These are phyloP conservation scores for Claviceps fusiformis DNA, from an alignment of 2,329 filamentous ascomycete genomes.

Conservation along the genomic window DNA sequence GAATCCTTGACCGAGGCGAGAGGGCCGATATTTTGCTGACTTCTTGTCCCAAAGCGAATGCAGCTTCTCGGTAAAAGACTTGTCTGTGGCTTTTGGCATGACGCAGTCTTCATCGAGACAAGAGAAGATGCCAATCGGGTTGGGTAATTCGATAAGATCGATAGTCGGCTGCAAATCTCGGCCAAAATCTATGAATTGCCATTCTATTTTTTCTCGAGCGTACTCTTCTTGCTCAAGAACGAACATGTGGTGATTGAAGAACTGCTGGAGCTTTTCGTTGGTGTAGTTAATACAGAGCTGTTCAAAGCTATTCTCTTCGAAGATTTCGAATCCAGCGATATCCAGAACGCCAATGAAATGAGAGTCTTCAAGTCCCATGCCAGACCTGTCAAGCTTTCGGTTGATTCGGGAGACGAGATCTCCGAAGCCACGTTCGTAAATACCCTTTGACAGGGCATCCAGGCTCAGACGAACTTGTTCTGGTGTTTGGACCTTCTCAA, in stretches of 20 bases:
- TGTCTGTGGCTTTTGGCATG: constrained; percentile 97
- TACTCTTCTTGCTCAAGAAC: constrained; percentile 98
- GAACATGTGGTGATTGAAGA: constrained; percentile 99
- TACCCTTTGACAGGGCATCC: constrained; percentile 88
- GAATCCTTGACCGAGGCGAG: constrained; percentile 80
- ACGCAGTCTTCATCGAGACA: constrained; percentile 96
- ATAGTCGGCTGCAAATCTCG: constrained; percentile 95
- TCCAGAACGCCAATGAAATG: constrained; percentile 96
- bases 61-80: constrained; percentile 94
- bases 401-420: constrained; percentile 90
- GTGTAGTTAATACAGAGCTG: constrained; percentile 99
- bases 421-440: constrained; percentile 92
- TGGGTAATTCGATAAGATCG: constrained; percentile 87
- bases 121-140: constrained; percentile 97
- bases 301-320: constrained; percentile 96
- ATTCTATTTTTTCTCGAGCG: constrained; percentile 92
- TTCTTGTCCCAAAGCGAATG: constrained; percentile 95
- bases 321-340: constrained; percentile 98
- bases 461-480: constrained; percentile 86
- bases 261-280: constrained; percentile 97
- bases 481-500: constrained; percentile 94
- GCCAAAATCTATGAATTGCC: constrained; percentile 99
- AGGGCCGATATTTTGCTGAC: constrained; percentile 81
- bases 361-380: constrained; percentile 72
- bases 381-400: constrained; percentile 73